Percentiles rank a stretch among this genome's conserved stretches.
These are phyloP conservation scores for Ustilago vetiveriae DNA, from an alignment of 1,284 basidiomycete species.

Conservation along the genomic window DNA sequence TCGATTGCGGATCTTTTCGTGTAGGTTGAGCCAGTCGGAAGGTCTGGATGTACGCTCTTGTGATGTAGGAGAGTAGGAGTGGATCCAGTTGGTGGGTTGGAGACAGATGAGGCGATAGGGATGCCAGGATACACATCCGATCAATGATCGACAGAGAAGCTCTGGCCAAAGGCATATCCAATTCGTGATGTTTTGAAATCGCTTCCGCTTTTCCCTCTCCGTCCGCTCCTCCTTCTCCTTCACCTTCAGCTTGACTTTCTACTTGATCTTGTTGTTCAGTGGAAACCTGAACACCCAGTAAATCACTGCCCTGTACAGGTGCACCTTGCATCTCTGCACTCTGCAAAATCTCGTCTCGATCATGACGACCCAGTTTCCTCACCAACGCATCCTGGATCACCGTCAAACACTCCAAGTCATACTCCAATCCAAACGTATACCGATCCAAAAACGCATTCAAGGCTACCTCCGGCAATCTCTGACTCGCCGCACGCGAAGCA, in stretches of 20 bases:
- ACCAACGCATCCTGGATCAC: conserved; percentile 13
- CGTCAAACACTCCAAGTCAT: conserved; percentile 21
- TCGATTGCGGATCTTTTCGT: conserved; percentile 1
- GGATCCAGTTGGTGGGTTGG: conserved; percentile 6
- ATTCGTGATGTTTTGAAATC: conserved; percentile 12
- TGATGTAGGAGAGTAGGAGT: conserved; percentile 20
- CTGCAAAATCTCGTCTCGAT: conserved; percentile 17
- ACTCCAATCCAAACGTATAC: conserved; percentile 32
- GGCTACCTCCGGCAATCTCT: conserved; percentile 28
- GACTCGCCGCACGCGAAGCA: conserved; percentile 1
- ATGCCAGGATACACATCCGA: conserved; percentile 25
- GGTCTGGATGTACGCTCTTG: conserved; percentile 14
- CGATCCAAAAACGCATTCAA: conserved; percentile 37
- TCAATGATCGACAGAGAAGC: conserved; percentile 36
- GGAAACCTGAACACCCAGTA: conserved; percentile 12
- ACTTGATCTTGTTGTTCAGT: too few species aligned
- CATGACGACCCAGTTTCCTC: conserved; percentile 8
- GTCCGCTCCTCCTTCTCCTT: background rate
- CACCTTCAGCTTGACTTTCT: background rate
- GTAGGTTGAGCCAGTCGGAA: conserved; percentile 13
- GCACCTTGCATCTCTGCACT: conserved; percentile 19
- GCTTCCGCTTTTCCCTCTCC: conserved; percentile 25
- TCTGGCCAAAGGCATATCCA: conserved; percentile 33
- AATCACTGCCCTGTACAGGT: conserved; percentile 20
- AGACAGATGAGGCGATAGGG: conserved; percentile 10